phyloP scores from a whole-genome alignment of 106 monocot species.

The Apostasia ramifera region DNA sequence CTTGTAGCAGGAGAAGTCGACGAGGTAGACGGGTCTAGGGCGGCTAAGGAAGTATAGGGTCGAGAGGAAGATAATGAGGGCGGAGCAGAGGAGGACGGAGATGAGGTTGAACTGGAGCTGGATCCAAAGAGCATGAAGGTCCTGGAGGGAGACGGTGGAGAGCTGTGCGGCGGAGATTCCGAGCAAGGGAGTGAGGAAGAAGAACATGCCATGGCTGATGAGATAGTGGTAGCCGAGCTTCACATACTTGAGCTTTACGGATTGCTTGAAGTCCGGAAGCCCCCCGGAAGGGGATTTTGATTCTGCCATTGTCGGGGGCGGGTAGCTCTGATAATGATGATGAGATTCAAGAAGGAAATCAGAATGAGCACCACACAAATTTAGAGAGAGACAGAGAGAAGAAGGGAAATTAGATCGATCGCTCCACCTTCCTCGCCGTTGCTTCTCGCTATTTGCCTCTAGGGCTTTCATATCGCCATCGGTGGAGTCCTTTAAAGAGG shows the following conservation, averaged over 20 bases:
- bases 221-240: constrained; percentile 33
- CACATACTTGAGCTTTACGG: constrained; percentile 31
- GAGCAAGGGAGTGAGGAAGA: constrained; percentile 15
- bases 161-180: constrained; percentile 14
- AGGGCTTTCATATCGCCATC: too few species aligned
- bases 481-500: too few species aligned
- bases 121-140: constrained; percentile 17
- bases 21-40: constrained; percentile 31
- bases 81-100: constrained; percentile 24
- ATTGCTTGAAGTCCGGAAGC: constrained; percentile 22
- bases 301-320: neutral
- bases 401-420: too few species aligned
- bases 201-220: constrained; percentile 21
- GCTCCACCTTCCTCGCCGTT: too few species aligned
- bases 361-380: too few species aligned
- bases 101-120: constrained; percentile 28
- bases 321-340: too few species aligned
- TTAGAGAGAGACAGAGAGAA: too few species aligned
- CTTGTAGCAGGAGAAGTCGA: constrained; percentile 39
- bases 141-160: constrained; percentile 26
- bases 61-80: constrained; percentile 18
- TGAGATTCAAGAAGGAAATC: too few species aligned
- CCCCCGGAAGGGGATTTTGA: neutral
- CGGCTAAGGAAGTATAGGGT: constrained; percentile 32
- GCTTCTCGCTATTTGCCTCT: too few species aligned